Evolutionary conservation across 371 early-diverging fungal species (phyloP), one percentile per base, ranked within the genome.

Genomic region (Caulochytrium protostelioides): DNA sequence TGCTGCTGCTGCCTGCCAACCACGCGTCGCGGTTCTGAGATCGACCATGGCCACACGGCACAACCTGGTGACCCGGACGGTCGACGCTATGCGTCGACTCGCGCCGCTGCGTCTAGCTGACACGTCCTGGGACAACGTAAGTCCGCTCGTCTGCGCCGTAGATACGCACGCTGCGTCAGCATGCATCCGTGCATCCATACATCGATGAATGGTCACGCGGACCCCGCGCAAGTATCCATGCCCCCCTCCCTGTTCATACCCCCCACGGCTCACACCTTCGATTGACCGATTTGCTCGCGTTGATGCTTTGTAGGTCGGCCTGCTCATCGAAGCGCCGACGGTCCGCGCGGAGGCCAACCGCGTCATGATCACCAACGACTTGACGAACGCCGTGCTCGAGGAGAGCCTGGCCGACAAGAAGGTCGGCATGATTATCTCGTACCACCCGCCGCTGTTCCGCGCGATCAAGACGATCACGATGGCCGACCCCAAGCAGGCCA

Each of bases 121-220:
- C 23, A 57, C 58, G 1, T 56, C 73, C 3, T 92, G 91, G 94
- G 94, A 92, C 49, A 92, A 92, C 57, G 85, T 86, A n/a, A n/a
- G n/a, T n/a, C n/a, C n/a, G n/a, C n/a, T n/a, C n/a, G n/a, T n/a
- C n/a, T n/a, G n/a, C n/a, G n/a, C n/a, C n/a, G n/a, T n/a, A n/a
- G n/a, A n/a, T n/a, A n/a, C n/a, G n/a, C n/a, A n/a, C n/a, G n/a
- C n/a, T n/a, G n/a, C n/a, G n/a, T n/a, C n/a, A n/a, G n/a, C n/a
- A n/a, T n/a, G n/a, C n/a, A n/a, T n/a, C n/a, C n/a, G n/a, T n/a
- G n/a, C n/a, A n/a, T n/a, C n/a, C n/a, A n/a, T n/a, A n/a, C n/a
- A n/a, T n/a, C n/a, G n/a, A n/a, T n/a, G n/a, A n/a, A n/a, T n/a
- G n/a, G n/a, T n/a, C n/a, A n/a, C n/a, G n/a, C n/a, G n/a, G n/a